Evolutionary conservation across 768 basidiomycete genomes (phyloP), one percentile per base, ranked within the genome.

Genomic region (Leccinum aurantiacum): DNA sequence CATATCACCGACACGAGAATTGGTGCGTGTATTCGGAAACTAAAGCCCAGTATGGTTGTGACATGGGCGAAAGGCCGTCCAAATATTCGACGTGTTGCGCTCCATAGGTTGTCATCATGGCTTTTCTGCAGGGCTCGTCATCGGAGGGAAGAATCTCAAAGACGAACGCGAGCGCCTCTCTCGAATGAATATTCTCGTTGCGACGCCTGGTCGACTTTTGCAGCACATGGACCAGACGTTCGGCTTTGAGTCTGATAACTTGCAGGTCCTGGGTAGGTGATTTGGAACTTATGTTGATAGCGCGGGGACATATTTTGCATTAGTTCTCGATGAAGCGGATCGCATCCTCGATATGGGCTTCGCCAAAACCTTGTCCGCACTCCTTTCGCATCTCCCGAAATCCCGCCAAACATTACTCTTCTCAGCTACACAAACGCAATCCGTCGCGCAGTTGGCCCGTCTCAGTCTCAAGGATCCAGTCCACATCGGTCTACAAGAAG

Each of bases 211-310:
- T 25, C 83, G 96, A 49, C 78, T 99, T 47, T 78, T 99, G 49
- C 97, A 99, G 67, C 97, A 99, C 73, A 91, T 99, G 89, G 97
- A 98, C 71, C 95, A 98, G 74, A 98, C 97, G 3, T 84, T 95
- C 56, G 95, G 95, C 1, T 97, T 99, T 63, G 94, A 95, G 59
- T 86, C 87, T 27, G 88, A 90, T 63, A 93, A 93, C 69, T 77
- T 99, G n/a, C 95, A 98, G 72, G 70, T 95, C 33, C 83, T 99
- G 19, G 89, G 94, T 92, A 64, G 60, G 90, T 78, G 25, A 54
- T 25, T 17, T 31, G 37, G 54, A 14, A 6, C 31, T 51, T 38
- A 3, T 31, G 13, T 27, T 8, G 24, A 24, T 53, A 41, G 14
- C 3, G 3, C 19, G 8, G 27, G 41, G 55, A 46, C 52, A 47